A percentile compares a stretch with the other conserved stretches of the same genome.
Conservation (phyloP, 306 rosid genomes). For the Inga leiocalycina region DNA sequence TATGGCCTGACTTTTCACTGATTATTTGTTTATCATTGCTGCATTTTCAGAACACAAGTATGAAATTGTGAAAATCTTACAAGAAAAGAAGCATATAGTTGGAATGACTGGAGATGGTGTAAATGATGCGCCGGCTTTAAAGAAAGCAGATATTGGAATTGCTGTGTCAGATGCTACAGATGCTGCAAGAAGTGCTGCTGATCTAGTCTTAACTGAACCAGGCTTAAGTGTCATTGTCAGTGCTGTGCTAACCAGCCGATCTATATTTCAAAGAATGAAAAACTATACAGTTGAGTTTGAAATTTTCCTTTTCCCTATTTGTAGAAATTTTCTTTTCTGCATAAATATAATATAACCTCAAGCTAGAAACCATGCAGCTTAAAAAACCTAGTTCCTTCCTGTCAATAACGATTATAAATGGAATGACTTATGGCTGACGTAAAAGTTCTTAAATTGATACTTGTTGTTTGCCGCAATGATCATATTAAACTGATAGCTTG, state of each 20-base stretch:
- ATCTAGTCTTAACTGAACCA: slow-evolving; percentile 84
- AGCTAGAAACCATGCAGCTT: slow-evolving; percentile 16
- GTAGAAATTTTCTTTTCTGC: not conserved
- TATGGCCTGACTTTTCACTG: slow-evolving; percentile 24
- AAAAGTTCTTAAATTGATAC: not conserved
- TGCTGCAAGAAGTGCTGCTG: slow-evolving; percentile 88
- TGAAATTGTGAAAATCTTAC: slow-evolving; percentile 81
- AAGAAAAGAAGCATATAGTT: slow-evolving; percentile 81
- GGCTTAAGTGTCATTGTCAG: slow-evolving; percentile 84
- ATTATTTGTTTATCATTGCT: slow-evolving; percentile 23
- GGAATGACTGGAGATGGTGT: slow-evolving; percentile 97
- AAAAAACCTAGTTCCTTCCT: slow-evolving; percentile 14
- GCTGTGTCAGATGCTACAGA: slow-evolving; percentile 93
- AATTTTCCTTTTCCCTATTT: slow-evolving; percentile 25
- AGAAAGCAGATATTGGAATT: slow-evolving; percentile 94
- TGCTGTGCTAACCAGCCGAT: slow-evolving; percentile 81
- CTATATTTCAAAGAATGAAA: slow-evolving; percentile 92
- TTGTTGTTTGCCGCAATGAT: slow-evolving; percentile 18
- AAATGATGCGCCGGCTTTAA: slow-evolving; percentile 87
- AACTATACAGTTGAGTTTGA: slow-evolving; percentile 76
- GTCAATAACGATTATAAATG: slow-evolving; percentile 14
- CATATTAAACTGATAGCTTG: slow-evolving; percentile 32
- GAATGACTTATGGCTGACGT: slow-evolving; percentile 12
- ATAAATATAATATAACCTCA: slow-evolving; percentile 7
- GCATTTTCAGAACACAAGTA: slow-evolving; percentile 77